These are phyloP conservation scores for Tremellales sp. DNA, from an alignment of 1,284 basidiomycete genomes.

Conservation along the genomic window DNA sequence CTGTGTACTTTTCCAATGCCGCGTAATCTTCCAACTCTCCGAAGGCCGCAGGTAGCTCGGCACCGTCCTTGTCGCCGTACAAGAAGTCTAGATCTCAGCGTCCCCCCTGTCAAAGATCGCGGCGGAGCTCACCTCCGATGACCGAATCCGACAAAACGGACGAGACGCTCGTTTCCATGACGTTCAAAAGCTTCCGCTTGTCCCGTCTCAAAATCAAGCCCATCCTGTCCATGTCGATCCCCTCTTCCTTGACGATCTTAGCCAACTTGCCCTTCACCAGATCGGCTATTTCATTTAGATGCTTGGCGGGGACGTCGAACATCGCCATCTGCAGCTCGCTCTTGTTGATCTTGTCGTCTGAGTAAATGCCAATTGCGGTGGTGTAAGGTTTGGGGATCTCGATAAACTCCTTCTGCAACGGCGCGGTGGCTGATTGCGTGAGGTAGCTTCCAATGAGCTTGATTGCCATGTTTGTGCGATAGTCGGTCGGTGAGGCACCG, in stretches of 20 bases:
- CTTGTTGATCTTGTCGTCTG: conserved; percentile 69
- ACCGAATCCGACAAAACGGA: conserved; percentile 53
- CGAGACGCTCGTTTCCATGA: conserved; percentile 42
- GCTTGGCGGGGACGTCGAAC: conserved; percentile 76
- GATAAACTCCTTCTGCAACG: conserved; percentile 87
- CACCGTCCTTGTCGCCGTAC: conserved; percentile 80
- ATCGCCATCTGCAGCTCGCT: conserved; percentile 73
- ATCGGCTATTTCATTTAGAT: conserved; percentile 67
- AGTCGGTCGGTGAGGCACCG: conserved; percentile 70
- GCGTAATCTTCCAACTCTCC: conserved; percentile 75
- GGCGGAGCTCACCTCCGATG: conserved; percentile 53
- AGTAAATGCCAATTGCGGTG: conserved; percentile 79
- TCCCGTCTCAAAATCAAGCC: conserved; percentile 79
- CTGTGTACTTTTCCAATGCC: conserved; percentile 66
- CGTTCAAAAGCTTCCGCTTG: conserved; percentile 62
- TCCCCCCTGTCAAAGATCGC: neutral
- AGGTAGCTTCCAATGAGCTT: conserved; percentile 85
- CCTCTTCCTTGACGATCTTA: conserved; percentile 63
- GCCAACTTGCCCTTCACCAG: conserved; percentile 68
- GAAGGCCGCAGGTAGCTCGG: conserved; percentile 68
- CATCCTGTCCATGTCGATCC: conserved; percentile 91
- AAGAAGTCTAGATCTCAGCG: conserved; percentile 62
- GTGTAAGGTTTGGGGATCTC: conserved; percentile 88
- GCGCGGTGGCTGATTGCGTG: conserved; percentile 81
- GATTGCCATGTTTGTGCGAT: conserved; percentile 74